Evolutionary conservation across 768 basidiomycete species (phyloP), one percentile per base, ranked within the genome.

Genomic region (Vararia minispora): DNA sequence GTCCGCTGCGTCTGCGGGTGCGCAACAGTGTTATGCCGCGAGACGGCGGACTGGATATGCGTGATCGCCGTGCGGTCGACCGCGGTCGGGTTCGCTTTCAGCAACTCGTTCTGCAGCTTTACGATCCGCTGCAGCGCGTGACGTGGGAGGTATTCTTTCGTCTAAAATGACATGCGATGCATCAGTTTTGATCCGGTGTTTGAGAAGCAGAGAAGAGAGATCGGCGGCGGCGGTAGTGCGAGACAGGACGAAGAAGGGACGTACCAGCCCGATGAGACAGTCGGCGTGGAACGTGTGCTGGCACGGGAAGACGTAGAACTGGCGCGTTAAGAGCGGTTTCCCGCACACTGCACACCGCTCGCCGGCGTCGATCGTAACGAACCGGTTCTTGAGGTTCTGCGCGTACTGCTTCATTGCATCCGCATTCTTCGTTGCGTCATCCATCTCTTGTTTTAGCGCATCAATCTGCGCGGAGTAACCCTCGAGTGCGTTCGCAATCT

Each of bases 281-380:
- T 99, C 94, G 5, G 90, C 90, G 61, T 98, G 95, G 74, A 98
- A 98, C 12, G 79, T 75, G 57, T 99, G 95, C 51, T 91, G 88
- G 59, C 95, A 98, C 30, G 95, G 95, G 62, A 99, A 99, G 33
- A 94, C 89, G 59, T 99, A 99, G 58, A 97, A 98, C 53, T 97
- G 94, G 47, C 94, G 68, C 17, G 77, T 82, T 37, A 97, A 60
- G 35, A 99, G 66, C 25, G 77, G 64, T 44, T 73, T 69, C 6
- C 74, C 71, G 59, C 95, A 98, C 21, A 70, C 70, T 9, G 84
- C 80, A 52, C 95, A 98, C 49, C 74, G 75, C 49, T 97, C 95
- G 44, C 76, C 76, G 6, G 79, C 71, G 45, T 94, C 86, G 37
- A 98, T 77, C 0, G 91, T 92, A 38, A 98, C 77, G 57, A 97